A percentile compares a stretch with the other conserved stretches of the same genome.
Evolutionary conservation across 345 rosid genomes (phyloP).

Genomic region (Carallia pectinifolia): DNA sequence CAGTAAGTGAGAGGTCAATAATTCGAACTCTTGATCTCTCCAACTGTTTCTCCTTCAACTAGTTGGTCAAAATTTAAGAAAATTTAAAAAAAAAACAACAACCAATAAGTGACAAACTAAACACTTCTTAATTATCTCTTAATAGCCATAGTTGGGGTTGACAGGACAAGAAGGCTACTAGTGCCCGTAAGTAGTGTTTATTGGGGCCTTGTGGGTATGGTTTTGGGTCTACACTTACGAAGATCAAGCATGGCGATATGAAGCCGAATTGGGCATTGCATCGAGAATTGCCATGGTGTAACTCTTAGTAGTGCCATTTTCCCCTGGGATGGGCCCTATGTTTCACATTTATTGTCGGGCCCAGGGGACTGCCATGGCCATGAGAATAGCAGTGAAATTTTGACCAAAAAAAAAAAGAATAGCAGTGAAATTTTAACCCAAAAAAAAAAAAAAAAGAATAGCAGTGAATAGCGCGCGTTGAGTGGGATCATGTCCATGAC

Average conservation of each 20-base stretch:
- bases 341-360: slow-evolving; percentile 77
- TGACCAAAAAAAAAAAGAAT: too few species aligned
- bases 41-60: too few species aligned
- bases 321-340: slow-evolving; percentile 71
- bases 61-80: too few species aligned
- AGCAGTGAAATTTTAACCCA: too few species aligned
- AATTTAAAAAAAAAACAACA: too few species aligned
- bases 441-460: slow-evolving; percentile 19
- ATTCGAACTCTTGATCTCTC: too few species aligned
- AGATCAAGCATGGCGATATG: slow-evolving; percentile 37
- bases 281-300: slow-evolving; percentile 50
- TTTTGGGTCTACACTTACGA: slow-evolving; percentile 48
- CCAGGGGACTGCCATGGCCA: slow-evolving; percentile 59
- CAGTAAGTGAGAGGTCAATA: too few species aligned
- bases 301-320: slow-evolving; percentile 63
- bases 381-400: too few species aligned
- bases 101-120: too few species aligned
- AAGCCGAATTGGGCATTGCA: slow-evolving; percentile 63
- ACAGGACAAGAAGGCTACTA: slow-evolving; percentile 68
- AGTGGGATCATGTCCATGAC: slow-evolving; percentile 61
- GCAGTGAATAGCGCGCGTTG: slow-evolving; percentile 61
- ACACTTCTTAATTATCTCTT: slow-evolving; percentile 21
- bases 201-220: slow-evolving; percentile 39
- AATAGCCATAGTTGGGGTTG: slow-evolving; percentile 66
- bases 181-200: slow-evolving; percentile 66